phyloP scores from a whole-genome alignment of 1,284 basidiomycete species.

The Cryptococcus sp. region DNA sequence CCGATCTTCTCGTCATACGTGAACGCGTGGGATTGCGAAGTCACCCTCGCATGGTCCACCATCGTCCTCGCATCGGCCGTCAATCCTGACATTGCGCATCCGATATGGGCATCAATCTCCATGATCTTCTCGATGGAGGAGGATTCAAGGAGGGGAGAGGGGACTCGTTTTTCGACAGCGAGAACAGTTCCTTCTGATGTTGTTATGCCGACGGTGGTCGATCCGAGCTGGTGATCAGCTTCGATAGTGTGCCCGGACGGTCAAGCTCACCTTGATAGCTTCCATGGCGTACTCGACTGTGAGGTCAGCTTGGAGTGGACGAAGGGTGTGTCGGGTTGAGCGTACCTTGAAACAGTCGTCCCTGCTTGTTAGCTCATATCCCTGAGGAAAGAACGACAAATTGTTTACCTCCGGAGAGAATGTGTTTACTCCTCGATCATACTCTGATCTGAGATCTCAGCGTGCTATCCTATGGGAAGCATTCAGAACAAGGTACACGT shows the following conservation, averaged over 20 bases:
- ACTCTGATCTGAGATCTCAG: constrained; percentile 40
- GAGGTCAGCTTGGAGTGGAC: constrained; percentile 6
- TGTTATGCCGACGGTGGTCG: constrained; percentile 90
- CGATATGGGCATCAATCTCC: constrained; percentile 96
- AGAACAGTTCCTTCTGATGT: constrained; percentile 86
- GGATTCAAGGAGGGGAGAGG: constrained; percentile 91
- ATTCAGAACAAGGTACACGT: constrained; percentile 2
- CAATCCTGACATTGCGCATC: constrained; percentile 96
- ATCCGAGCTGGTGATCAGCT: constrained; percentile 66
- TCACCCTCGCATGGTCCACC: constrained; percentile 99
- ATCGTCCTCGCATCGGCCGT: constrained; percentile 98
- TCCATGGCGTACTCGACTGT: constrained; percentile 98
- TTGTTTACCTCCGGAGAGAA: constrained; percentile 83
- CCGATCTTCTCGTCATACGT: constrained; percentile 96
- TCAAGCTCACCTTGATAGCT: constrained; percentile 77
- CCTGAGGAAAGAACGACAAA: background rate
- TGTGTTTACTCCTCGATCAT: constrained; percentile 94
- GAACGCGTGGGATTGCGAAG: constrained; percentile 91
- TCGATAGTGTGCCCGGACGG: background rate
- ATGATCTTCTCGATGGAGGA: constrained; percentile 99
- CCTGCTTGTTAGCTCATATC: constrained; percentile 28
- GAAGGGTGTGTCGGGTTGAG: constrained; percentile 2
- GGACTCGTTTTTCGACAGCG: constrained; percentile 97
- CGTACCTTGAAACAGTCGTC: constrained; percentile 51
- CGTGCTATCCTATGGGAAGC: background rate